Conservation (phyloP, 2,329 filamentous ascomycete genomes). For the Epichloe aotearoae region DNA sequence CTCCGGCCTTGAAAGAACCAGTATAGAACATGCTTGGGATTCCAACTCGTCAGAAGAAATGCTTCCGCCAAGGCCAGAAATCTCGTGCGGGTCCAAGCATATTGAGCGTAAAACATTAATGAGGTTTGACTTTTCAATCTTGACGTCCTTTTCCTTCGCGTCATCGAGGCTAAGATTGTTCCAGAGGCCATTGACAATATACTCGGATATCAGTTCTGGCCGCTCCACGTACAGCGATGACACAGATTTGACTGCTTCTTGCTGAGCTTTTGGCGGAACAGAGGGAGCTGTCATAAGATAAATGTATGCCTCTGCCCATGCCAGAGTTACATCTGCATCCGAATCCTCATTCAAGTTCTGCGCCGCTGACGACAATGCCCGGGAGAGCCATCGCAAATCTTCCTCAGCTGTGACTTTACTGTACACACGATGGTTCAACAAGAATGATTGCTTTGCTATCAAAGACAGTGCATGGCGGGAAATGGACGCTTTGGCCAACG, state of each 20-base stretch:
- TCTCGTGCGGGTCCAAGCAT: slow-evolving; percentile 43
- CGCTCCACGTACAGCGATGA: slow-evolving; percentile 50
- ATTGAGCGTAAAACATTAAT: slow-evolving; percentile 48
- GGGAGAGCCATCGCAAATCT: slow-evolving; percentile 65
- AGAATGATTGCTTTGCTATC: slow-evolving; percentile 74
- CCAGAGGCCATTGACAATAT: slow-evolving; percentile 66
- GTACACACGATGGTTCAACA: slow-evolving; percentile 75
- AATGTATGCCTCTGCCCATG: slow-evolving; percentile 80
- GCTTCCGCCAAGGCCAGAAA: slow-evolving; percentile 26
- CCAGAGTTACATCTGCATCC: slow-evolving; percentile 37
- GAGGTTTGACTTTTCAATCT: slow-evolving; percentile 51
- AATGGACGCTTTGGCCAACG: slow-evolving; percentile 46
- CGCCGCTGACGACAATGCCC: slow-evolving; percentile 53
- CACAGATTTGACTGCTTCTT: slow-evolving; percentile 47
- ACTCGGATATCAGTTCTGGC: slow-evolving; percentile 43
- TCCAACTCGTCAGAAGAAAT: slow-evolving; percentile 41
- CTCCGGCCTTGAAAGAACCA: slow-evolving; percentile 66
- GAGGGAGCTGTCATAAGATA: slow-evolving; percentile 54
- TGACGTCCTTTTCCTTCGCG: slow-evolving; percentile 64
- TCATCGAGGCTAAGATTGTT: slow-evolving; percentile 59
- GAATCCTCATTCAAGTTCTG: slow-evolving; percentile 37
- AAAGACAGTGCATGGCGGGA: slow-evolving; percentile 51
- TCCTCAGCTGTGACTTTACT: slow-evolving; percentile 62
- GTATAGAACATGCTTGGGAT: slow-evolving; percentile 58
- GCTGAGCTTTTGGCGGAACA: slow-evolving; percentile 49